Base-by-base conservation (phyloP, 176 grass and related monocot species). In the Oryza longistaminata region DNA sequence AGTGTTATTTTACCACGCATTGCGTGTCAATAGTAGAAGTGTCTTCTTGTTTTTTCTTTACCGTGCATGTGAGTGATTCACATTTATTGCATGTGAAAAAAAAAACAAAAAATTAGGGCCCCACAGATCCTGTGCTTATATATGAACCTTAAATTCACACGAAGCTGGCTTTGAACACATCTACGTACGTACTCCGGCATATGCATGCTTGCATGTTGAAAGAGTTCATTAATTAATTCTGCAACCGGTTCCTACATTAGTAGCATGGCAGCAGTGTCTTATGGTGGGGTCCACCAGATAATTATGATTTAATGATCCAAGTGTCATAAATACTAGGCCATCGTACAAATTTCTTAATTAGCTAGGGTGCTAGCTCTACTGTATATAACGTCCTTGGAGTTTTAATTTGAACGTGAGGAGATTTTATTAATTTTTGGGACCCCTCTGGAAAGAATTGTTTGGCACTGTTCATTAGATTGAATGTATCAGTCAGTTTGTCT, bases 201-300 rank as follows among this genome's bases (percentile, higher is more conserved):
- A 24, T 43, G 73, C 31, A 70, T 42, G 66, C 79, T 60, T 71
- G 79, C 33, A 21, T 45, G 80, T 45, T 17, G 15, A 26, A 2
- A n/a, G 73, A 77, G 83, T 77, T 85, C 83, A 85, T 77, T 85
- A 37, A 85, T 69, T 33, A 8, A 10, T 55, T 25, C 17, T 35
- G n/a, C 26, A 35, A 65, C 62, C 12, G 40, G 31, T 27, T 74
- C 43, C 9, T 45, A n/a, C 39, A 58, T 58, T 58, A 58, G 52
- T 55, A 58, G 53, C 53, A 2, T 58, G 5, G 53, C 53, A 58
- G 53, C 6, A 58, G 53, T 58, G 9, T 58, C n/a, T 58, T 62
- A 8, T 10, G n/a, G 58, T 62, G 58, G 58, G 58, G 8, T 1
- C 58, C 58, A 62, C 58, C 21, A 10, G 58, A 62, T 62, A 62